Conservation (phyloP, 2,329 filamentous ascomycete genomes). For the Reticulascus tulasneorum region DNA sequence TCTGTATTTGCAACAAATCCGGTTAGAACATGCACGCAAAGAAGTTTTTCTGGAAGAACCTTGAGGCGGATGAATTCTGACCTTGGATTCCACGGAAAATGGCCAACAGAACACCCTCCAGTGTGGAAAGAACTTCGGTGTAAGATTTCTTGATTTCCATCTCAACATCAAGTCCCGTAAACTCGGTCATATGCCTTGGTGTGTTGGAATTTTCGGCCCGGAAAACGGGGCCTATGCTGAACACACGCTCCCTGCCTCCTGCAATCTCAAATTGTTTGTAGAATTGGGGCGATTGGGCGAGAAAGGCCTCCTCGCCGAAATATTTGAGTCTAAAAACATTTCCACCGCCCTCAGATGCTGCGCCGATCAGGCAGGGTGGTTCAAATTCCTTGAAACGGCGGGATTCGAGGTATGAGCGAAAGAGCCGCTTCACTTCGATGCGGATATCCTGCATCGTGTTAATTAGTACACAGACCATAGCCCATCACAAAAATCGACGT, state of each 20-base stretch:
- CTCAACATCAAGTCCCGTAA: conserved; percentile 83
- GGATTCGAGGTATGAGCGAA: conserved; percentile 20
- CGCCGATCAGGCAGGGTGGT: conserved; percentile 82
- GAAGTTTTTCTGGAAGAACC: neutral
- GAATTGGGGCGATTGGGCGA: conserved; percentile 79
- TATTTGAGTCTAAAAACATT: conserved; percentile 91
- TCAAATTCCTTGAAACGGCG: conserved; percentile 60
- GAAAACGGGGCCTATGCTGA: conserved; percentile 77
- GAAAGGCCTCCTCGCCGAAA: conserved; percentile 77
- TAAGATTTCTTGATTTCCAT: conserved; percentile 83
- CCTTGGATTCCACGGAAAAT: conserved; percentile 71
- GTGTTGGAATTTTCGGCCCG: conserved; percentile 85
- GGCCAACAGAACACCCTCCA: conserved; percentile 71
- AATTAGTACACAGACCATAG: neutral
- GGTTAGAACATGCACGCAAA: conserved; percentile 6
- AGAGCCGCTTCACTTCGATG: conserved; percentile 35
- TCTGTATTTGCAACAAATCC: conserved; percentile 24
- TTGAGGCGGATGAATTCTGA: conserved; percentile 9
- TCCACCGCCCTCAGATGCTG: conserved; percentile 86
- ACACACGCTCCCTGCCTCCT: conserved; percentile 72
- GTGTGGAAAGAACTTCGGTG: conserved; percentile 66
- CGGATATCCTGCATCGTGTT: conserved; percentile 30
- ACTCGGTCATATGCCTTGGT: conserved; percentile 81
- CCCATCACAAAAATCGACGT: conserved; percentile 43
- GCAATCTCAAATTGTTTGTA: conserved; percentile 88